Percentiles rank a stretch among this genome's conserved stretches.
These are phyloP conservation scores for Blakeslea trispora DNA, from an alignment of 371 early-diverging fungal genomes.

Conservation along the genomic window DNA sequence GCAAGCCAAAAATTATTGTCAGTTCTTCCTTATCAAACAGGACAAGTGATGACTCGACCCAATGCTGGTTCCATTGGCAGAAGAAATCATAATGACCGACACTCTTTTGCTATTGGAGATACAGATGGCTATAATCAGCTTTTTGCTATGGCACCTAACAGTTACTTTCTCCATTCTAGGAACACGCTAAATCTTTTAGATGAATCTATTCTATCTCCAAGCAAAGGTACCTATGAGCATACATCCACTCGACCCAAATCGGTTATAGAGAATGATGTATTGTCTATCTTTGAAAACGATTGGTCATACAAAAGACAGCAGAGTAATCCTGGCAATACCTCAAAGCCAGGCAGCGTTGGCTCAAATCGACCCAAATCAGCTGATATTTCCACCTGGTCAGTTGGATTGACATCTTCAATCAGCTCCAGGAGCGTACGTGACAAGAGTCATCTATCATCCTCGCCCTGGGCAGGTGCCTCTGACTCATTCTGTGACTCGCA, in stretches of 20 bases:
- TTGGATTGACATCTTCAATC: conserved; percentile 16
- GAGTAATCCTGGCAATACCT: conserved; percentile 1
- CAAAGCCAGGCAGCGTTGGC: conserved; percentile 1
- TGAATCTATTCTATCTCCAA: no score
- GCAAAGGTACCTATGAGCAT: not conserved
- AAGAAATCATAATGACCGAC: conserved; percentile 65
- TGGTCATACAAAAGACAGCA: conserved; percentile 26
- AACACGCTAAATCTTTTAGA: not conserved
- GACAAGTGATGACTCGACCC: conserved; percentile 40
- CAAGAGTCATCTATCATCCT: conserved; percentile 3
- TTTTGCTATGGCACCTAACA: conserved; percentile 29
- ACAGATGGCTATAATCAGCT: conserved; percentile 52
- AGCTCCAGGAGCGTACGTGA: conserved; percentile 16
- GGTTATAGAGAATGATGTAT: conserved; percentile 46
- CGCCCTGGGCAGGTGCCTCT: conserved; percentile 34
- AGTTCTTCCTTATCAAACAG: conserved; percentile 58
- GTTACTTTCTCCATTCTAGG: conserved; percentile 3
- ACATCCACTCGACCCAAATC: conserved; percentile 41
- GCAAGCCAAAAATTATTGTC: conserved; percentile 57
- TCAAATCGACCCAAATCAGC: conserved; percentile 59
- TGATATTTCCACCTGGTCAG: conserved; percentile 65
- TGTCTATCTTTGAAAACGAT: conserved; percentile 45
- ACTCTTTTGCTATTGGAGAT: conserved; percentile 66
- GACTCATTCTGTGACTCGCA: conserved; percentile 1
- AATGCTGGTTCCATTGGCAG: conserved; percentile 18